These are phyloP conservation scores for Priceomyces fermenticarens DNA, from an alignment of 805 yeast genomes.

Conservation along the genomic window DNA sequence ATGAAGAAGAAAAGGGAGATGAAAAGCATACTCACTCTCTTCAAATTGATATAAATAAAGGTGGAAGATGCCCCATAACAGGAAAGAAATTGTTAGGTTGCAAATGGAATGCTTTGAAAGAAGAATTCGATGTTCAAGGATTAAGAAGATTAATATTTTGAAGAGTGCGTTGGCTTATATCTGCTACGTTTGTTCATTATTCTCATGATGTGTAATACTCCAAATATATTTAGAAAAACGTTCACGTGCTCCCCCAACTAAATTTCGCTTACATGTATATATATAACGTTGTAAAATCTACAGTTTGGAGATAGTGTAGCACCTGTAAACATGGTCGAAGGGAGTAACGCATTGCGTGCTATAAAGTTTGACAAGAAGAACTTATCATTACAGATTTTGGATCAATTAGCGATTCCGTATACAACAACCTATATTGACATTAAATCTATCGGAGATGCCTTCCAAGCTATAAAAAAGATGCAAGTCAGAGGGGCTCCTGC, in stretches of 20 bases:
- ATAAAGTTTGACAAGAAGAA: slow-evolving; percentile 56
- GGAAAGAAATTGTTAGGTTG: slow-evolving; percentile 72
- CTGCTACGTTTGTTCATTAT: not conserved
- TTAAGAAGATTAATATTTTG: slow-evolving; percentile 70
- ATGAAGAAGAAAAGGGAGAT: slow-evolving; percentile 2
- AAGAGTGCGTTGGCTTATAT: slow-evolving; percentile 1
- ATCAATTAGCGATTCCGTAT: slow-evolving; percentile 83
- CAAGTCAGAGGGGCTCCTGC: slow-evolving; percentile 99
- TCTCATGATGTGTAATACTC: not conserved
- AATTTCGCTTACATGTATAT: not conserved
- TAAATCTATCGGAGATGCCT: slow-evolving; percentile 69
- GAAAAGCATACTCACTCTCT: not conserved
- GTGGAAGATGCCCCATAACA: slow-evolving; percentile 83
- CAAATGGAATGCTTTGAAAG: slow-evolving; percentile 51
- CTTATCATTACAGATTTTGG: slow-evolving; percentile 58
- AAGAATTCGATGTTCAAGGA: slow-evolving; percentile 73
- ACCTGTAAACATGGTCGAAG: not conserved
- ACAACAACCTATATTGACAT: slow-evolving; percentile 66
- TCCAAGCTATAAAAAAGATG: slow-evolving; percentile 80
- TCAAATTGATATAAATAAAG: slow-evolving; percentile 35
- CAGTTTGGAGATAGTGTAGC: not conserved
- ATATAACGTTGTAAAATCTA: not conserved
- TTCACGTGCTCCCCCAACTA: not conserved
- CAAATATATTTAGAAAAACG: not conserved
- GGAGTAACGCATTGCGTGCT: slow-evolving; percentile 45